Evolutionary conservation across 2,329 filamentous ascomycete species (phyloP).

Genomic region (Shiraia bambusicola): DNA sequence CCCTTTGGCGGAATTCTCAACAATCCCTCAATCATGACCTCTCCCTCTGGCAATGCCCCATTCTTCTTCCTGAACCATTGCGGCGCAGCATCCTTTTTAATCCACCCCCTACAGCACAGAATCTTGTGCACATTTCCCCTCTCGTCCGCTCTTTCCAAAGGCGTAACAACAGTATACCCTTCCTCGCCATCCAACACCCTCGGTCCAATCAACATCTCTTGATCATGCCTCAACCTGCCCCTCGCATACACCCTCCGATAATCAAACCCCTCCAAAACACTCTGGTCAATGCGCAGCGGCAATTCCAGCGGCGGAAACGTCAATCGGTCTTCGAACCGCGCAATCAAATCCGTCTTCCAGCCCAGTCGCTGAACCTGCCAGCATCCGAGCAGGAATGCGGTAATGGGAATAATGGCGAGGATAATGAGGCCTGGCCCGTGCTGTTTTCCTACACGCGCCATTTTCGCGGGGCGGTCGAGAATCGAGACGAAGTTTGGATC

Average conservation of each 20-base stretch:
- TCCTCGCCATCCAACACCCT: conserved; percentile 85
- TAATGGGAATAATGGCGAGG: conserved; percentile 84
- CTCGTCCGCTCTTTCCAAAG: conserved; percentile 69
- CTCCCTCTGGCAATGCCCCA: conserved; percentile 66
- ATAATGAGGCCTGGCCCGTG: conserved; percentile 82
- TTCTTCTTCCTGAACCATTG: conserved; percentile 59
- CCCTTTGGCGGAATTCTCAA: conserved; percentile 91
- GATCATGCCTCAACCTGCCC: conserved; percentile 78
- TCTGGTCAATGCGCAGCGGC: conserved; percentile 77
- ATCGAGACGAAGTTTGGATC: conserved; percentile 80
- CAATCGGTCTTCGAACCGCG: conserved; percentile 88
- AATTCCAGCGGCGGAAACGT: conserved; percentile 82
- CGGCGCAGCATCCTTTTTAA: conserved; percentile 70
- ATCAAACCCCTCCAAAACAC: conserved; percentile 85
- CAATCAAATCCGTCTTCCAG: conserved; percentile 92
- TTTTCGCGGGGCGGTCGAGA: conserved; percentile 78
- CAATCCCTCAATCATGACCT: conserved; percentile 79
- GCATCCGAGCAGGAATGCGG: conserved; percentile 83
- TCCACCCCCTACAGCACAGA: conserved; percentile 90
- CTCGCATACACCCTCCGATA: conserved; percentile 78
- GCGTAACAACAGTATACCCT: conserved; percentile 89
- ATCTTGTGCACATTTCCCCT: conserved; percentile 59
- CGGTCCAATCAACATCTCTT: conserved; percentile 95
- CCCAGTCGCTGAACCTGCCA: conserved; percentile 93
- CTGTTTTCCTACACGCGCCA: conserved; percentile 72